Evolutionary conservation across 768 basidiomycete species (phyloP), one percentile per base, ranked within the genome.

Genomic region (Trametes cingulata): DNA sequence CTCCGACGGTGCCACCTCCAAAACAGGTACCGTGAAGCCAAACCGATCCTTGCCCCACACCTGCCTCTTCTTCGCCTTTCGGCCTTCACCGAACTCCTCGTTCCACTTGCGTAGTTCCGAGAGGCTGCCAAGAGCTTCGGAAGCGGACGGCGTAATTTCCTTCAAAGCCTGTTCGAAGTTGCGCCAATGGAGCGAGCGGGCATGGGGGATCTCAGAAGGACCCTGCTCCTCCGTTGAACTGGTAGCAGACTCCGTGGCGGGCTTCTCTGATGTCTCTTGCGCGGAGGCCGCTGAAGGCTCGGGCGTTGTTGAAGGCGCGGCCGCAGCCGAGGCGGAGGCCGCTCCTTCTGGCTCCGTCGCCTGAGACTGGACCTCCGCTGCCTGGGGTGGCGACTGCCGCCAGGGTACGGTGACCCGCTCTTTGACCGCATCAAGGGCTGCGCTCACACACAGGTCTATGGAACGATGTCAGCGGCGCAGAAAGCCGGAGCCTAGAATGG

Each of bases 31-130:
- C 10, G 84, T 81, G 73, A 96, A 97, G 19, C 95, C 95, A 72
- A 98, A 98, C 47, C 82, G 81, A 58, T 86, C 92, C 67, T 88
- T 92, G 24, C 95, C 95, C 84, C 95, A 94, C 35, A 89, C 87
- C 67, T 82, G 81, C 37, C 83, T 82, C 67, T 80, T 86, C 52
- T 81, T 83, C 37, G 87, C 83, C 63, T 78, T 82, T 17, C 83
- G 76, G 6, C 93, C 93, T 72, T 96, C 94, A 24, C 95, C 95
- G 72, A 94, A 95, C 71, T 95, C 91, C 47, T 95, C 90, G 61
- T 96, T 95, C 93, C 93, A 95, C 75, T 88, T 90, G 43, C 88
- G 82, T 43, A 94, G 76, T 57, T 90, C 89, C 1, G 85, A 76
- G 35, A 93, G 82, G 49, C 83, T 89, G 48, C 90, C 90, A 2